Evolutionary conservation across 495 filamentous ascomycete genomes (phyloP), one percentile per base, ranked within the genome.

Genomic region (Glutinoglossum americanum): DNA sequence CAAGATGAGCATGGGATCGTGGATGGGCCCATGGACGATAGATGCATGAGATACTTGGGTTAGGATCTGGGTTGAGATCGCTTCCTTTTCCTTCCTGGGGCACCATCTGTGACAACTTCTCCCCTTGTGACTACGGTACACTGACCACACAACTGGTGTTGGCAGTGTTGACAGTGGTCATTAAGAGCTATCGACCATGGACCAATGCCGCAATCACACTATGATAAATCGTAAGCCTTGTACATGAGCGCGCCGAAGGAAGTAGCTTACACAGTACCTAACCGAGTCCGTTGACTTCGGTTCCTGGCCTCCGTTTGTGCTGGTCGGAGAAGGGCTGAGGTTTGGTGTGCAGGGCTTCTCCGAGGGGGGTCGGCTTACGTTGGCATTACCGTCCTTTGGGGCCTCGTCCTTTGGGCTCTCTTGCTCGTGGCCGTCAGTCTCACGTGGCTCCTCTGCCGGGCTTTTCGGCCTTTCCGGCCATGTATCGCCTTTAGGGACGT

Each of bases 401-500:
- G n/a, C 13, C 17, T 45, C 37, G 15, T 39, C 37, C 15, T 39
- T 17, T 17, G 37, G 37, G 37, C 37, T 9, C 1, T 39, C 37
- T 39, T 15, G 1, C 37, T 10, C 2, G 37, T 10, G 37, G 13
- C 15, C 37, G 2, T 39, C 15, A 13, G 37, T 9, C 9, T 33
- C 30, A 33, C 30, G 30, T 33, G 37, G 37, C 37, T 45, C 41
- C 19, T 3, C 17, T 45, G 41, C 2, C n/a, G 1, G 1, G 51
- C 17, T 23, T 32, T 54, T 23, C 11, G 15, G 17, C 54, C 17
- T 23, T 32, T 54, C 51, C 11, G 15, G 17, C 54, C 54, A 45
- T 1, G 32, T 17, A 8, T 15, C 54, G 25, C 64, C 55, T 39
- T 57, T 62, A 30, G 64, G 55, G 9, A 56, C 26, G 28, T 64